Conservation (phyloP, 768 basidiomycete genomes). For the Suillus fuscotomentosus region DNA sequence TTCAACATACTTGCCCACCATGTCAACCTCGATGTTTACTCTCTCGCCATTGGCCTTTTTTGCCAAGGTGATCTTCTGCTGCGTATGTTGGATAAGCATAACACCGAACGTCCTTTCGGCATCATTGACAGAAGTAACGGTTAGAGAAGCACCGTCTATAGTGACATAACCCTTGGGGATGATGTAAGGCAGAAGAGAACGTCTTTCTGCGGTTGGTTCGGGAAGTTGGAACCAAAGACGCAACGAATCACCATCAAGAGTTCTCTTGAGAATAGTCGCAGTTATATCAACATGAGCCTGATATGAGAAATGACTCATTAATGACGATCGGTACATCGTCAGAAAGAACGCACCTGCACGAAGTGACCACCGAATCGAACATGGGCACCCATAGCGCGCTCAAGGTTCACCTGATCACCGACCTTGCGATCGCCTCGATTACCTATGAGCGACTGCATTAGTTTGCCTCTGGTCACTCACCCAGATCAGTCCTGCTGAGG, state of each 20-base stretch:
- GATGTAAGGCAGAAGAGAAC: slow-evolving; percentile 75
- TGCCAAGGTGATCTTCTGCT: slow-evolving; percentile 79
- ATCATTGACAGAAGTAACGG: slow-evolving; percentile 79
- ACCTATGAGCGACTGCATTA: neutral
- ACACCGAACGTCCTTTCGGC: slow-evolving; percentile 66
- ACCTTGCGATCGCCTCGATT: slow-evolving; percentile 62
- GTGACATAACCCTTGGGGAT: slow-evolving; percentile 94
- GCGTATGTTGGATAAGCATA: slow-evolving; percentile 96
- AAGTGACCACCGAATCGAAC: slow-evolving; percentile 95
- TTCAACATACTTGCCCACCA: slow-evolving; percentile 89
- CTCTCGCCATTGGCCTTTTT: slow-evolving; percentile 72
- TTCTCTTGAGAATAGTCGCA: slow-evolving; percentile 65
- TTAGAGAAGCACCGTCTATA: slow-evolving; percentile 92
- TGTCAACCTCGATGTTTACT: slow-evolving; percentile 95
- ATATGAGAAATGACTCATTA: neutral
- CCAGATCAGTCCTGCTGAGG: slow-evolving; percentile 84
- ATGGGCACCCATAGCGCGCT: slow-evolving; percentile 92
- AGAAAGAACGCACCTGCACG: slow-evolving; percentile 69
- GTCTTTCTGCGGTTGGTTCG: slow-evolving; percentile 52
- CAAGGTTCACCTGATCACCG: slow-evolving; percentile 85
- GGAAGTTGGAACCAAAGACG: slow-evolving; percentile 79
- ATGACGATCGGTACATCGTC: neutral
- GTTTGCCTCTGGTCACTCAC: slow-evolving; percentile 38
- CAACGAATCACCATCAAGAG: slow-evolving; percentile 83
- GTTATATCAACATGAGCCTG: slow-evolving; percentile 95